Percentiles rank a stretch among this genome's conserved stretches.
Evolutionary conservation across 2,329 filamentous ascomycete species (phyloP).

Genomic region (Verticillium nubilum): DNA sequence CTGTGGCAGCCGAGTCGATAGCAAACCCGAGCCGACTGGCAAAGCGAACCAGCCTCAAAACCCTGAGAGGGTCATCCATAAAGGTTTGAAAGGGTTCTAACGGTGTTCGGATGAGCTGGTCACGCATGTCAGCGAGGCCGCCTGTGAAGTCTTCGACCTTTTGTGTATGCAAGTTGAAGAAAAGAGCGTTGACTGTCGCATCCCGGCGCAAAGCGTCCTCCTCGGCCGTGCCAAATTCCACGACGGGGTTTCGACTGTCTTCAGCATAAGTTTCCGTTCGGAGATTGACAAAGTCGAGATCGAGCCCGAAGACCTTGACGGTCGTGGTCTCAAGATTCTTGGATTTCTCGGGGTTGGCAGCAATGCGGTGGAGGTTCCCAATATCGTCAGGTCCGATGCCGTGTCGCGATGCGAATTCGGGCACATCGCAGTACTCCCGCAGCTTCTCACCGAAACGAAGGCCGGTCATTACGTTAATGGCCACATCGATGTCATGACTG

Average conservation of each 20-base stretch:
- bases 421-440: slow-evolving; percentile 59
- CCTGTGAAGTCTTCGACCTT: slow-evolving; percentile 80
- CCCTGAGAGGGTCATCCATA: slow-evolving; percentile 84
- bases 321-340: slow-evolving; percentile 94
- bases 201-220: slow-evolving; percentile 88
- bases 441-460: slow-evolving; percentile 67
- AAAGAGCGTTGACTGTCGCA: slow-evolving; percentile 91
- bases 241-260: slow-evolving; percentile 83
- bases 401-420: slow-evolving; percentile 58
- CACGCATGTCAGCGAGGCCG: slow-evolving; percentile 69
- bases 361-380: slow-evolving; percentile 79
- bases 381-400: slow-evolving; percentile 52
- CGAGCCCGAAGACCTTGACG: slow-evolving; percentile 76
- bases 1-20: slow-evolving; percentile 65
- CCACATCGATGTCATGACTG: slow-evolving; percentile 79
- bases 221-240: slow-evolving; percentile 88
- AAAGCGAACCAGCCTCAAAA: slow-evolving; percentile 84
- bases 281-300: slow-evolving; percentile 92
- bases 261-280: slow-evolving; percentile 86
- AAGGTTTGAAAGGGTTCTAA: slow-evolving; percentile 88
- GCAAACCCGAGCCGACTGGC: slow-evolving; percentile 76
- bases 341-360: slow-evolving; percentile 89
- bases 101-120: slow-evolving; percentile 74
- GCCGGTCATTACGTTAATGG: slow-evolving; percentile 82
- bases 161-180: slow-evolving; percentile 83